Evolutionary conservation across 2,329 filamentous ascomycete genomes (phyloP).

Genomic region (Monosporascus sp.): DNA sequence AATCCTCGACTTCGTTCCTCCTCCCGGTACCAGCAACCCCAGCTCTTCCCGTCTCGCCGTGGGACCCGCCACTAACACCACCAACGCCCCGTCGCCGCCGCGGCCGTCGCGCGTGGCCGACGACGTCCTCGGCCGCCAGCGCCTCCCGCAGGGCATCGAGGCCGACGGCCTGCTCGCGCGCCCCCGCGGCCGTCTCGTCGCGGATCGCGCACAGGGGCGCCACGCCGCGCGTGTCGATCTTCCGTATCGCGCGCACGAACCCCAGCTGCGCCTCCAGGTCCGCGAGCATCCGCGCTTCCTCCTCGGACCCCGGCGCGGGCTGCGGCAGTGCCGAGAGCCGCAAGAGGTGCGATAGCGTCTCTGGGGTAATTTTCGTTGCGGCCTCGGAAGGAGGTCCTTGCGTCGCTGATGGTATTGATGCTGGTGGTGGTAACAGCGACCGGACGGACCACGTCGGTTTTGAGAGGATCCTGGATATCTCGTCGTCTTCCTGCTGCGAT

Average conservation of each 20-base stretch:
- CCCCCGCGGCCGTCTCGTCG: slow-evolving; percentile 63
- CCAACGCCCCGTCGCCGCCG: slow-evolving; percentile 12
- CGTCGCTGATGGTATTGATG: not conserved
- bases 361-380: slow-evolving; percentile 49
- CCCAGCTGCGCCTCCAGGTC: slow-evolving; percentile 78
- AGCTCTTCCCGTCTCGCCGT: slow-evolving; percentile 7
- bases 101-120: slow-evolving; percentile 46
- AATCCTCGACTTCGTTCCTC: slow-evolving; percentile 49
- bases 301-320: slow-evolving; percentile 57
- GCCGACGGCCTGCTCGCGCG: slow-evolving; percentile 53
- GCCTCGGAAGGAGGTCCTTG: not conserved
- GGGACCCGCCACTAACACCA: slow-evolving; percentile 1
- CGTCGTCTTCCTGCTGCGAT: not conserved
- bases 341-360: slow-evolving; percentile 76
- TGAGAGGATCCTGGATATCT: slow-evolving; percentile 48
- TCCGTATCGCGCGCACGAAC: slow-evolving; percentile 84
- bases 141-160: slow-evolving; percentile 51
- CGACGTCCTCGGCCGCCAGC: slow-evolving; percentile 54
- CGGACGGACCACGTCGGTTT: slow-evolving; percentile 79
- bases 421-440: slow-evolving; percentile 56
- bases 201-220: slow-evolving; percentile 72
- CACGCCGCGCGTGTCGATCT: slow-evolving; percentile 67
- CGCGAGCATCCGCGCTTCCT: slow-evolving; percentile 59
- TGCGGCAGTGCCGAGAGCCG: slow-evolving; percentile 82
- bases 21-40: slow-evolving; percentile 1